phyloP scores from a whole-genome alignment of 805 yeast species.

The Lipomyces starkeyi region DNA sequence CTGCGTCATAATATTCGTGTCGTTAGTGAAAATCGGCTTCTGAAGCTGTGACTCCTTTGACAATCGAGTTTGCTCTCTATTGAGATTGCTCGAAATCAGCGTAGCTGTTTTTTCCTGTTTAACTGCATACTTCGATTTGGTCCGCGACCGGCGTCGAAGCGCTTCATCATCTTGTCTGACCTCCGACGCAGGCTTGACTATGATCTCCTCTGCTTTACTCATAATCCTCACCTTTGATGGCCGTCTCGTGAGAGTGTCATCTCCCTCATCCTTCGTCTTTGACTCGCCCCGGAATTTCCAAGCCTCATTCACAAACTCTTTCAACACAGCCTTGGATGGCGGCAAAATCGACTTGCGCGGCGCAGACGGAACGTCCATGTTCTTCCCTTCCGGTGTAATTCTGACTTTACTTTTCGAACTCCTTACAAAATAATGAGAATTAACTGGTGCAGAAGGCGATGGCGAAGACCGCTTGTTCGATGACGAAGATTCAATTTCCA shows the following conservation, averaged over 20 bases:
- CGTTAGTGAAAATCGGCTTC: neutral
- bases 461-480: neutral
- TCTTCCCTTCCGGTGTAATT: neutral
- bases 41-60: neutral
- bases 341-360: constrained; percentile 1
- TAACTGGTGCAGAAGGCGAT: neutral
- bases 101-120: neutral
- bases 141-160: neutral
- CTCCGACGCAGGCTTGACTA: constrained; percentile 2
- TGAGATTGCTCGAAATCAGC: neutral
- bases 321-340: constrained; percentile 11
- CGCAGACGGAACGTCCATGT: neutral
- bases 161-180: constrained; percentile 6
- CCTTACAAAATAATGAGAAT: neutral
- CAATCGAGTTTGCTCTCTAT: neutral
- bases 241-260: neutral
- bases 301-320: constrained; percentile 22
- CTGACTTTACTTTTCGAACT: neutral
- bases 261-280: neutral
- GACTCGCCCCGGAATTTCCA: constrained; percentile 8
- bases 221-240: constrained; percentile 14
- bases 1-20: neutral
- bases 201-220: constrained; percentile 15
- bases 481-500: neutral
- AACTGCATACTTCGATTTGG: neutral